Evolutionary conservation across 768 basidiomycete species (phyloP).

Genomic region (Sarcodon aspratus): DNA sequence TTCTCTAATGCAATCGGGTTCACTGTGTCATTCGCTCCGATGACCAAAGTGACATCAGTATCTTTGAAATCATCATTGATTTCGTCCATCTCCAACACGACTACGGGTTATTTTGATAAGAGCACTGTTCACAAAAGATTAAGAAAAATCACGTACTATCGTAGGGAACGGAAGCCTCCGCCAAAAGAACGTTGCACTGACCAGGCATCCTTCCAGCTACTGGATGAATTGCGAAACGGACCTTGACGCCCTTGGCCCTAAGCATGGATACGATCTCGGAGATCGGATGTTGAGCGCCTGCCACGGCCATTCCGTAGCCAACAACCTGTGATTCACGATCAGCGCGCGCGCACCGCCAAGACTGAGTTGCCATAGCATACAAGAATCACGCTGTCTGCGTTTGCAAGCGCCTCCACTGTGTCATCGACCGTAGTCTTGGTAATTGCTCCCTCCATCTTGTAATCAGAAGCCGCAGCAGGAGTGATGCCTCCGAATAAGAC

Average conservation of each 20-base stretch:
- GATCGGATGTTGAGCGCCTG: constrained; percentile 73
- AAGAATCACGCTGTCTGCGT: constrained; percentile 78
- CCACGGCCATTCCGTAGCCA: constrained; percentile 88
- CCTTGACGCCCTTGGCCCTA: constrained; percentile 62
- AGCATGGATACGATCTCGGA: constrained; percentile 68
- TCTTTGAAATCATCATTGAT: constrained; percentile 88
- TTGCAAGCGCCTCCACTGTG: constrained; percentile 63
- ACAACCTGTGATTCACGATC: constrained; percentile 38
- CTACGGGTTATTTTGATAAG: constrained; percentile 22
- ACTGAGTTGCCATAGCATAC: constrained; percentile 20
- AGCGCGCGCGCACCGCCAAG: no score
- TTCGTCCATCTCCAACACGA: constrained; percentile 90
- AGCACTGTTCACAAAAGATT: not conserved
- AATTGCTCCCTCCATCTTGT: constrained; percentile 77
- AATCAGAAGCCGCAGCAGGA: constrained; percentile 30
- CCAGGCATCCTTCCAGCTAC: constrained; percentile 90
- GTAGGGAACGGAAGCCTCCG: constrained; percentile 85
- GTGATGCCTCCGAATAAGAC: constrained; percentile 85
- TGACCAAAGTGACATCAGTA: constrained; percentile 84
- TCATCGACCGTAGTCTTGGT: constrained; percentile 75
- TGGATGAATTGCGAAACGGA: constrained; percentile 82
- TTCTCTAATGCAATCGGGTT: constrained; percentile 85
- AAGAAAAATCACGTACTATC: constrained; percentile 44
- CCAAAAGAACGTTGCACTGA: constrained; percentile 85
- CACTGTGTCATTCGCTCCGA: constrained; percentile 88